phyloP scores from a whole-genome alignment of 345 rosid genomes.

The Rhodomyrtus tomentosa region DNA sequence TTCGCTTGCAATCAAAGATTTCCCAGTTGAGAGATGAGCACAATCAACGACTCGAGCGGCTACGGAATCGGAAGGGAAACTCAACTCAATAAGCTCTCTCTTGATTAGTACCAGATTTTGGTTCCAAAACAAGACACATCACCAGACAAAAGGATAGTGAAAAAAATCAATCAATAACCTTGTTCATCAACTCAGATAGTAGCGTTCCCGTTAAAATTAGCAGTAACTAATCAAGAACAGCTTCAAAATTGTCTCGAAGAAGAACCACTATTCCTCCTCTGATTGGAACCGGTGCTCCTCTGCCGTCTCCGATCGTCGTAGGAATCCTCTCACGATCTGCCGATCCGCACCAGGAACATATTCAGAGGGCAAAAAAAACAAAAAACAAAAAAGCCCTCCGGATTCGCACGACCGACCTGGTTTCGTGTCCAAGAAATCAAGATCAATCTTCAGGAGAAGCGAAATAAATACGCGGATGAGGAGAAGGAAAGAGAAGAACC shows the following conservation, averaged over 20 bases:
- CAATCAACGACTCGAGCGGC: neutral
- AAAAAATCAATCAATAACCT: neutral
- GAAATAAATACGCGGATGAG: too few relatives aligned
- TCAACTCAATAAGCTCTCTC: neutral
- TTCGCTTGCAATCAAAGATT: neutral
- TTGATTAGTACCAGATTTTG: neutral
- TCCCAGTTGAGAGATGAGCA: neutral
- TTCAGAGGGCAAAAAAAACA: too few relatives aligned
- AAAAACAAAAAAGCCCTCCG: too few relatives aligned
- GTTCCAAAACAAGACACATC: neutral
- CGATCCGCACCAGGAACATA: too few relatives aligned
- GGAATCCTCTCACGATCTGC: too few relatives aligned
- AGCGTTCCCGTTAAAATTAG: neutral
- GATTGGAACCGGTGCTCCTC: too few relatives aligned
- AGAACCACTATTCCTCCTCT: neutral
- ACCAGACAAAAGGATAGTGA: neutral
- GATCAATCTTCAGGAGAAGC: too few relatives aligned
- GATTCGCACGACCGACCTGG: too few relatives aligned
- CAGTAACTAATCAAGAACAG: neutral
- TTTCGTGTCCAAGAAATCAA: too few relatives aligned
- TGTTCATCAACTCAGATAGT: neutral
- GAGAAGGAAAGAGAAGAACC: too few relatives aligned
- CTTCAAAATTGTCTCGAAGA: constrained; percentile 1
- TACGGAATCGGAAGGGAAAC: neutral
- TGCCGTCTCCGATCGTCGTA: too few relatives aligned